Evolutionary conservation across 2,329 filamentous ascomycete species (phyloP), one percentile per base, ranked within the genome.

Genomic region (Stachybotrys chlorohalonatus): DNA sequence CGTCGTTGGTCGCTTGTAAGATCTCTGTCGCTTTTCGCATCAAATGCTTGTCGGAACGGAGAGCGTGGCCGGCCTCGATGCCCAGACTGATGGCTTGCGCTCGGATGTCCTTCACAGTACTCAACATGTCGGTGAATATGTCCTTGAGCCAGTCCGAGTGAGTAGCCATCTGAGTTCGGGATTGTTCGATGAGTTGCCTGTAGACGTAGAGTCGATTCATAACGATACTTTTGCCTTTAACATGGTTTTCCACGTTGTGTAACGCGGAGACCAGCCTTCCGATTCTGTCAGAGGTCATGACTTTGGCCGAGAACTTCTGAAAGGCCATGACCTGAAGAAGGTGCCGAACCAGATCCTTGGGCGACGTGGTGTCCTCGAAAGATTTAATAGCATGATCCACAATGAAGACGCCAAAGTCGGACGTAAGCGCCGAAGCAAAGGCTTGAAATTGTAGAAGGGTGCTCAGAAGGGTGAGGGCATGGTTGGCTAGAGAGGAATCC

Each of bases 121-220:
- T 91, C 46, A 95, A 78, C 78, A 96, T 85, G 52, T 90, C 90
- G 17, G 84, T 84, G 59, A 97, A 84, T 17, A 96, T 74, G 66
- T 95, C 87, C 52, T 87, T 79, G 51, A 96, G 76, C 93, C 94
- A 99, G 56, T 89, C 80, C 3, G 81, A 76, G 54, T 90, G 84
- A 30, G 79, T 73, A 15, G 85, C 72, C 85, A 99, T 95, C 24
- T 83, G 74, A 16, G 76, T 70, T 52, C 81, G 85, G 5, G 84
- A 82, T 69, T 95, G 89, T 56, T 82, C 81, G 30, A 96, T 63
- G 2, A 99, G 75, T 53, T 84, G 86, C 58, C 84, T 83, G 66
- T 96, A 96, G 52, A 95, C 86, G 50, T 84, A 76, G 11, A 96
- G 77, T 15, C 93, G 84, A 56, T 87, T 85, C 61, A 86, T 84